These are phyloP conservation scores for Aspergillus baeticus DNA, from an alignment of 495 filamentous ascomycete genomes.

Conservation along the genomic window DNA sequence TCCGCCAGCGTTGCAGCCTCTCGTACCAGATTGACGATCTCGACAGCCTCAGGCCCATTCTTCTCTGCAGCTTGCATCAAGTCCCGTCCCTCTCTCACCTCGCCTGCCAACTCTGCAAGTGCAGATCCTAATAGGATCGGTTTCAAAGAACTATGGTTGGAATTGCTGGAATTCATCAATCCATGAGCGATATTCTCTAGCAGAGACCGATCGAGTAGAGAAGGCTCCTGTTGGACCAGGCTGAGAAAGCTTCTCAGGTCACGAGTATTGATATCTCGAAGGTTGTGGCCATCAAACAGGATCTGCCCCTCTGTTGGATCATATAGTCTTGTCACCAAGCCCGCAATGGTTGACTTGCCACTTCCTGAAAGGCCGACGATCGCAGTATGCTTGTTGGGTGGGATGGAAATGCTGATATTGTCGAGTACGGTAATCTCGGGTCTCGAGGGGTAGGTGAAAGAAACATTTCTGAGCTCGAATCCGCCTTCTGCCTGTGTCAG, in stretches of 20 bases:
- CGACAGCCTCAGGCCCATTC: conserved; percentile 29
- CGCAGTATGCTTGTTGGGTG: conserved; percentile 58
- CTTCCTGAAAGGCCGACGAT: conserved; percentile 69
- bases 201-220: conserved; percentile 62
- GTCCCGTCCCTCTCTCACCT: conserved; percentile 36
- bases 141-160: conserved; percentile 42
- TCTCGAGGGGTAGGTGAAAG: conserved; percentile 62
- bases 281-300: conserved; percentile 50
- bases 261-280: conserved; percentile 55
- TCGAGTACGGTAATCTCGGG: conserved; percentile 54
- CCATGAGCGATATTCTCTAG: conserved; percentile 69
- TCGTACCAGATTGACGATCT: conserved; percentile 39
- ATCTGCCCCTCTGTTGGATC: conserved; percentile 47
- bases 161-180: conserved; percentile 51
- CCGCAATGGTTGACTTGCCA: conserved; percentile 69
- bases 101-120: conserved; percentile 31
- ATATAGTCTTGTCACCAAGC: conserved; percentile 53
- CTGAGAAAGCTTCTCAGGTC: conserved; percentile 56
- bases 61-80: conserved; percentile 29
- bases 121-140: conserved; percentile 26
- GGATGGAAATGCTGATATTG: conserved; percentile 51
- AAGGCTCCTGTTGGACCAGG: conserved; percentile 67
- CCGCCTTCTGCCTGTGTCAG: conserved; percentile 37
- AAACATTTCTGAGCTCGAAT: conserved; percentile 53
- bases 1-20: conserved; percentile 43